Evolutionary conservation across 2,329 filamentous ascomycete species (phyloP), one percentile per base, ranked within the genome.

Genomic region (Pezicula radicicola): DNA sequence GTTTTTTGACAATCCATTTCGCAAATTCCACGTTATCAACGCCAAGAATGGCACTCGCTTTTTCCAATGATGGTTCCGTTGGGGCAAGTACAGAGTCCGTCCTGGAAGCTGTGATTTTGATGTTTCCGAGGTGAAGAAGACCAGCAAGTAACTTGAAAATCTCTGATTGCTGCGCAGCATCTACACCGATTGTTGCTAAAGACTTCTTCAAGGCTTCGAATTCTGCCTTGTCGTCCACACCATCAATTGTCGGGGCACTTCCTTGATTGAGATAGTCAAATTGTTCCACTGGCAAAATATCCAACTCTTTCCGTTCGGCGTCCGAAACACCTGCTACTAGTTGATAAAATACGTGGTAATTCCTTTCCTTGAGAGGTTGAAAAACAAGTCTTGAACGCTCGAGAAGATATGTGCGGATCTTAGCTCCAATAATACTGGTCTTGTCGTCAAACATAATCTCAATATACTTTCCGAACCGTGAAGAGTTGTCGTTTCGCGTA

Each of bases 261-360:
- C 95, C 94, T 72, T 99, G 94, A 69, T 97, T 99, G 57, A 97
- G 78, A 70, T 97, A 99, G 66, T 95, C 90, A 63, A 94, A 99
- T 63, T 97, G 86, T 66, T 97, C 92, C 43, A 95, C 83, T 0
- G 91, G 83, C 42, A 91, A 74, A 55, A 99, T 75, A 41, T 85
- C 83, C 53, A 97, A 80, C 61, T 93, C 87, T 67, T 93, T 81
- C 46, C 85, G 86, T 72, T 97, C 87, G 57, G 83, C 79, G 30
- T 96, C 89, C 2, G 89, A 85, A n/a, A 92, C 89, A 68, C 95
- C 94, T 46, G 92, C 91, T 43, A 97, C 86, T 48, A 99, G 81
- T 71, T 99, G 94, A 72, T 99, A 99, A 75, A 99, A 99, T 64
- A 99, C 93, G 72, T 99, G 94, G 74, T 99, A 99, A 71, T 99